Evolutionary conservation across 116 monocot species (phyloP).

Genomic region (Posidonia oceanica): DNA sequence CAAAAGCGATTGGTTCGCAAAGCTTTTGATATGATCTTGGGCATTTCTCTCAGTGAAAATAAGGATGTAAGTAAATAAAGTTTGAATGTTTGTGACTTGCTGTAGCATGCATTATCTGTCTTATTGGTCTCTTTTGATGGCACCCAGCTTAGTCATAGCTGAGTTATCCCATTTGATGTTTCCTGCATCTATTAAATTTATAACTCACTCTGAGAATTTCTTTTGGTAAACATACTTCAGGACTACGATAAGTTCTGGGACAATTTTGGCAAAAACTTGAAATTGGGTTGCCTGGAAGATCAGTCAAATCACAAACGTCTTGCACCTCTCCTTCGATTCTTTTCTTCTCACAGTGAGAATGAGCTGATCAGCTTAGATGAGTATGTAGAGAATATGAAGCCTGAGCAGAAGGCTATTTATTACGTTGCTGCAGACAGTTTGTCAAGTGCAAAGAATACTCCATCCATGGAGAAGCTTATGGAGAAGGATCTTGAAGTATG

Average conservation of each 20-base stretch:
- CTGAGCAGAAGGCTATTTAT: conserved; percentile 90
- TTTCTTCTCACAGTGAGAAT: conserved; percentile 77
- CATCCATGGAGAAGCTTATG: conserved; percentile 71
- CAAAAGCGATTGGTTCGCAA: conserved; percentile 91
- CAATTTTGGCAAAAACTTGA: conserved; percentile 81
- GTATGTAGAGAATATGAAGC: conserved; percentile 95
- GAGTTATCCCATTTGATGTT: background rate
- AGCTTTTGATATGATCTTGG: conserved; percentile 97
- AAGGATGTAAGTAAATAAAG: conserved; percentile 31
- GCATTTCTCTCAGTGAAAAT: conserved; percentile 89
- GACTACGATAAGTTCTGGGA: conserved; percentile 99
- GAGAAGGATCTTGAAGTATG: conserved; percentile 49
- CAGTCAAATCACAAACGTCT: conserved; percentile 87
- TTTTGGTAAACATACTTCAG: conserved; percentile 13
- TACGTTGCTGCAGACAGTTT: conserved; percentile 86
- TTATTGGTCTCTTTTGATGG: background rate
- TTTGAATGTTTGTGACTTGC: no score
- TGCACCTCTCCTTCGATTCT: conserved; percentile 90
- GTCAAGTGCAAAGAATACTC: conserved; percentile 76
- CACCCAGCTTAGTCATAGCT: background rate
- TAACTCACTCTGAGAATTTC: background rate
- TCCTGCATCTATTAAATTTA: background rate
- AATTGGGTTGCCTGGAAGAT: conserved; percentile 96
- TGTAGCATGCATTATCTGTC: background rate
- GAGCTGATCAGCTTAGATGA: conserved; percentile 91